phyloP scores from a whole-genome alignment of 768 basidiomycete species.

The Sporobolomyces pararoseus region DNA sequence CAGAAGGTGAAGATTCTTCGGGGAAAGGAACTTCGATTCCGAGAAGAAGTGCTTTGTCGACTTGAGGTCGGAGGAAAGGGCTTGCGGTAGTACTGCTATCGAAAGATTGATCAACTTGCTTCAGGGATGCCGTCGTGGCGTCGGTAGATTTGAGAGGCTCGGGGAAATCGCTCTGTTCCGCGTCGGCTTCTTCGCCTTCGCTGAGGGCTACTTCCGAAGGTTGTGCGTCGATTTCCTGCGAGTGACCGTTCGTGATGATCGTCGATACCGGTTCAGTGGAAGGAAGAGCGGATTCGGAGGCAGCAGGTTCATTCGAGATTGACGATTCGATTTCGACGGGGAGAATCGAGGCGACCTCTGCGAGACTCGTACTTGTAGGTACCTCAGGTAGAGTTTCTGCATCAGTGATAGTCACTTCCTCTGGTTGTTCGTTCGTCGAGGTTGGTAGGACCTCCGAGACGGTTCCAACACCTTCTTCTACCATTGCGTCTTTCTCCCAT shows the following conservation, averaged over 20 bases:
- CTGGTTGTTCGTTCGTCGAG: background rate
- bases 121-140: no score
- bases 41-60: conserved; percentile 7
- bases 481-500: conserved; percentile 13
- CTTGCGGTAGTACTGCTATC: no score
- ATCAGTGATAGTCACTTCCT: background rate
- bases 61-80: background rate
- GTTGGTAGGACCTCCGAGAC: background rate
- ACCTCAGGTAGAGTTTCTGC: background rate
- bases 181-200: conserved; percentile 18
- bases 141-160: background rate
- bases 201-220: background rate
- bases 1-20: background rate
- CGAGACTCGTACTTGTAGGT: background rate
- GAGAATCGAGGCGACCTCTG: background rate
- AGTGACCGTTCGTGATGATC: background rate
- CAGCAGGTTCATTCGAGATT: background rate
- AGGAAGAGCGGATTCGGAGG: background rate
- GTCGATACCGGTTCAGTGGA: background rate
- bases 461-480: background rate
- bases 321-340: background rate
- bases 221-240: background rate
- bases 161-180: conserved; percentile 13
- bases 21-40: background rate
- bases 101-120: no score